Evolutionary conservation across 2,329 filamentous ascomycete genomes (phyloP).

Genomic region (Pseudophaeomoniella oleicola): DNA sequence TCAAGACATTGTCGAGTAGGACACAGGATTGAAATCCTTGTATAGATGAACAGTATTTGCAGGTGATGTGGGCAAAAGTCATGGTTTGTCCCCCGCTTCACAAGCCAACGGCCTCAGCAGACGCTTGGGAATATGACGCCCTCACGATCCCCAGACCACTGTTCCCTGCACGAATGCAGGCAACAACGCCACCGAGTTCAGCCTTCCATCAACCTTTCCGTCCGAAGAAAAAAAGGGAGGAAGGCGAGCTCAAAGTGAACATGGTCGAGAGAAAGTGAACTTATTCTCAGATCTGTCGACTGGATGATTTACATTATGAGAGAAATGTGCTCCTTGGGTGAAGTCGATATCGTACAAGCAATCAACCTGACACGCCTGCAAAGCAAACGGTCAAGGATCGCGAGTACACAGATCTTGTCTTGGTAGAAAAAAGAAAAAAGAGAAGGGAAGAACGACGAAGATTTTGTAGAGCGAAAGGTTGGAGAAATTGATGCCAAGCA

Average conservation of each 20-base stretch:
- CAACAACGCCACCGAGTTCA: slow-evolving; percentile 48
- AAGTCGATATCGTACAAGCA: slow-evolving; percentile 62
- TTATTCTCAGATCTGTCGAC: slow-evolving; percentile 93
- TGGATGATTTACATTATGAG: slow-evolving; percentile 72
- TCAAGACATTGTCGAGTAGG: too few relatives aligned
- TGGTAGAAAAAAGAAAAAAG: slow-evolving; percentile 23
- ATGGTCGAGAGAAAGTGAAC: slow-evolving; percentile 34
- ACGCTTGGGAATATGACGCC: slow-evolving; percentile 31
- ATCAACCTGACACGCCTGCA: slow-evolving; percentile 67
- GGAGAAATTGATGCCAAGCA: slow-evolving; percentile 12
- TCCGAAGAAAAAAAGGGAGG: slow-evolving; percentile 26
- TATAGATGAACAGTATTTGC: too few relatives aligned
- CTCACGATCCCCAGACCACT: slow-evolving; percentile 1
- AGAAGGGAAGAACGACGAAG: slow-evolving; percentile 20
- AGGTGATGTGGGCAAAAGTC: slow-evolving; percentile 45
- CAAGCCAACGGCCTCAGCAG: slow-evolving; percentile 55
- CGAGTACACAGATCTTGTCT: slow-evolving; percentile 81
- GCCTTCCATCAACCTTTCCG: slow-evolving; percentile 52
- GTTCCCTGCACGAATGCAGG: slow-evolving; percentile 49
- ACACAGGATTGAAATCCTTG: too few relatives aligned
- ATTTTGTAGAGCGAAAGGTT: slow-evolving; percentile 20
- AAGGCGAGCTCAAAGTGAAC: slow-evolving; percentile 45
- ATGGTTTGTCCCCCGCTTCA: slow-evolving; percentile 91
- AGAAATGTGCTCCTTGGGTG: slow-evolving; percentile 59
- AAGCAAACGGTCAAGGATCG: slow-evolving; percentile 36